phyloP scores from a whole-genome alignment of 257 asterid species.

The Pogostemon cablin region DNA sequence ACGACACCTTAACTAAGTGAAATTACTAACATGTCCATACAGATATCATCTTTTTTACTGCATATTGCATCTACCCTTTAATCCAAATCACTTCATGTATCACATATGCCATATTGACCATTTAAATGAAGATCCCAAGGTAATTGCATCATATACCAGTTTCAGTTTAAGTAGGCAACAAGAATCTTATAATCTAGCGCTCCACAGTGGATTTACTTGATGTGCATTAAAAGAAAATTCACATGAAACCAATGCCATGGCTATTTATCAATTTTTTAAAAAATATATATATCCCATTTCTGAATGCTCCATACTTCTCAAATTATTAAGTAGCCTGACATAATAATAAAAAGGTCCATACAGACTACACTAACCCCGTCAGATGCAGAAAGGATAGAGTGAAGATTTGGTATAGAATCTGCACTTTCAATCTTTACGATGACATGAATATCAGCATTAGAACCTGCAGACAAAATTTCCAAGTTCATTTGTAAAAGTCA shows the following conservation, averaged over 20 bases:
- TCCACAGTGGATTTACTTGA: background rate
- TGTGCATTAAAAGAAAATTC: background rate
- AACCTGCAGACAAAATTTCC: constrained; percentile 53
- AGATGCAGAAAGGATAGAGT: constrained; percentile 85
- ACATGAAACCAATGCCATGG: constrained; percentile 21
- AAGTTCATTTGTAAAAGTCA: constrained; percentile 24
- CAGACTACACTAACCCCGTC: constrained; percentile 75
- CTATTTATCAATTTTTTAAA: background rate
- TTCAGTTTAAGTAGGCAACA: background rate
- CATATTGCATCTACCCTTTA: background rate
- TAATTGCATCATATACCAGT: background rate
- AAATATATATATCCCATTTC: background rate
- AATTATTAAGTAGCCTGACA: constrained; percentile 2
- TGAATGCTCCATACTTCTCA: constrained; percentile 14
- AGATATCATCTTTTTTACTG: background rate
- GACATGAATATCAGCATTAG: constrained; percentile 85
- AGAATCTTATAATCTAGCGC: background rate
- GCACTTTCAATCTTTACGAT: constrained; percentile 97
- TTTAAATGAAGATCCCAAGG: background rate
- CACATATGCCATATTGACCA: background rate
- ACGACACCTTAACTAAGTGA: background rate
- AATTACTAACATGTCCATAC: background rate
- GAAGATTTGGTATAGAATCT: constrained; percentile 92
- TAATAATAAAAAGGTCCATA: constrained; percentile 25
- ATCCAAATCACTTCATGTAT: background rate